A percentile compares a stretch with the other conserved stretches of the same genome.
phyloP scores from a whole-genome alignment of 75 land plant species.

The Azolla pinnata region DNA sequence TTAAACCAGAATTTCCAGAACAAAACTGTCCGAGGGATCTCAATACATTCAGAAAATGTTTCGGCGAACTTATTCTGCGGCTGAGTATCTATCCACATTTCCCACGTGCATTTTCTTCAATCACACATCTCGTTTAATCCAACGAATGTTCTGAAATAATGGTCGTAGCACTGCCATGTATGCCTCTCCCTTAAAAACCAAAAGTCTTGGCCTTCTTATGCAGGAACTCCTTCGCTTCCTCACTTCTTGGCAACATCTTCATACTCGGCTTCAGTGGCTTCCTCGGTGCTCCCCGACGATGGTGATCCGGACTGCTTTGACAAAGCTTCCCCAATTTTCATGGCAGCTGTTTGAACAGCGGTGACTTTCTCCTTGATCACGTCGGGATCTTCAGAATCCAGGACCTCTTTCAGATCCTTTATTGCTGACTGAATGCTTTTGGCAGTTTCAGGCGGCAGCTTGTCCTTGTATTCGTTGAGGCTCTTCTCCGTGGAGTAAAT shows the following conservation, averaged over 20 bases:
- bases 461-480: slow-evolving; percentile 46
- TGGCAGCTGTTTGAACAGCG: slow-evolving; percentile 28
- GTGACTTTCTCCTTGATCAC: slow-evolving; percentile 38
- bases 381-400: slow-evolving; percentile 33
- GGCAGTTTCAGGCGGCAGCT: slow-evolving; percentile 35
- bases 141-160: too few species aligned
- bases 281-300: slow-evolving; percentile 23
- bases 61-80: too few species aligned
- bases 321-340: slow-evolving; percentile 52
- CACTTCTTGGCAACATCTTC: slow-evolving; percentile 55
- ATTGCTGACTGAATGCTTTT: slow-evolving; percentile 28
- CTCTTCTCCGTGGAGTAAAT: slow-evolving; percentile 50
- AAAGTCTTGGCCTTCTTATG: too few species aligned
- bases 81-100: too few species aligned
- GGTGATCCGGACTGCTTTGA: slow-evolving; percentile 18
- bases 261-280: slow-evolving; percentile 63
- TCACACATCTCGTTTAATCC: too few species aligned
- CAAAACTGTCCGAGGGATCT: too few species aligned
- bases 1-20: too few species aligned
- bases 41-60: too few species aligned
- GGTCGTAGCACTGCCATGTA: too few species aligned
- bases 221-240: too few species aligned
- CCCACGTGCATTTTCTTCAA: too few species aligned
- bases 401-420: slow-evolving; percentile 30
- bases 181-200: too few species aligned